Percentiles rank a stretch among this genome's conserved stretches.
Evolutionary conservation across 768 basidiomycete genomes (phyloP).

Genomic region (Botryobasidium botryosum): DNA sequence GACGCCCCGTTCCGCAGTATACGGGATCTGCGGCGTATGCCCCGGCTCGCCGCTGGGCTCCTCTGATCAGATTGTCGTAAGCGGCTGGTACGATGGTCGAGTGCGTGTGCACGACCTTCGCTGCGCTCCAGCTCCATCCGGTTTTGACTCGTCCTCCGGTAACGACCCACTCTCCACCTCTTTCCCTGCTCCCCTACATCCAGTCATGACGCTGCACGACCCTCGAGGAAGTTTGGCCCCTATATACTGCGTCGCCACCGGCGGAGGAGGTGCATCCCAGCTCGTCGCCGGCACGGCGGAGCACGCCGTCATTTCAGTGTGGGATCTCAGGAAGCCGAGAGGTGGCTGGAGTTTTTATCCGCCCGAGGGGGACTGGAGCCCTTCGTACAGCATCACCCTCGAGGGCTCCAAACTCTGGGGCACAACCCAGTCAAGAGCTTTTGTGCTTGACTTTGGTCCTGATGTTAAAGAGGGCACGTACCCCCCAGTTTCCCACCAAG

Average conservation of each 20-base stretch:
- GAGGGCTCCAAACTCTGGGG: slow-evolving; percentile 71
- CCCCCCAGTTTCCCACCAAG: too few relatives aligned
- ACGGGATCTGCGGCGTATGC: too few relatives aligned
- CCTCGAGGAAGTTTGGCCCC: slow-evolving; percentile 48
- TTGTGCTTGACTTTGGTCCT: too few relatives aligned
- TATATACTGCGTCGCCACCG: slow-evolving; percentile 58
- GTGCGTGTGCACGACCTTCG: slow-evolving; percentile 66
- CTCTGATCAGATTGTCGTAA: slow-evolving; percentile 52
- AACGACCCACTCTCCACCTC: slow-evolving; percentile 4
- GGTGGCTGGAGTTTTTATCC: slow-evolving; percentile 65
- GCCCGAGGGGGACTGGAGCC: slow-evolving; percentile 51
- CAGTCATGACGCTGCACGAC: slow-evolving; percentile 45
- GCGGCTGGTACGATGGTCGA: slow-evolving; percentile 69
- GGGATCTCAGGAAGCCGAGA: slow-evolving; percentile 52
- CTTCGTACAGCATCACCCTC: slow-evolving; percentile 55
- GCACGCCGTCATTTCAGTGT: slow-evolving; percentile 63
- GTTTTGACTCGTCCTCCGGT: too few relatives aligned
- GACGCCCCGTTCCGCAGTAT: too few relatives aligned
- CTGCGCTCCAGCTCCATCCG: slow-evolving; percentile 24
- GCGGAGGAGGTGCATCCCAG: slow-evolving; percentile 48
- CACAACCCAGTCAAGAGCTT: too few relatives aligned
- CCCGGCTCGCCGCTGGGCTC: too few relatives aligned
- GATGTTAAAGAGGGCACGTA: too few relatives aligned
- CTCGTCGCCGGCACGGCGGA: slow-evolving; percentile 63
- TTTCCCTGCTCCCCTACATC: slow-evolving; percentile 26